A percentile compares a stretch with the other conserved stretches of the same genome.
Conservation (phyloP, 441 rosid genomes). For the Melastoma candidum region DNA sequence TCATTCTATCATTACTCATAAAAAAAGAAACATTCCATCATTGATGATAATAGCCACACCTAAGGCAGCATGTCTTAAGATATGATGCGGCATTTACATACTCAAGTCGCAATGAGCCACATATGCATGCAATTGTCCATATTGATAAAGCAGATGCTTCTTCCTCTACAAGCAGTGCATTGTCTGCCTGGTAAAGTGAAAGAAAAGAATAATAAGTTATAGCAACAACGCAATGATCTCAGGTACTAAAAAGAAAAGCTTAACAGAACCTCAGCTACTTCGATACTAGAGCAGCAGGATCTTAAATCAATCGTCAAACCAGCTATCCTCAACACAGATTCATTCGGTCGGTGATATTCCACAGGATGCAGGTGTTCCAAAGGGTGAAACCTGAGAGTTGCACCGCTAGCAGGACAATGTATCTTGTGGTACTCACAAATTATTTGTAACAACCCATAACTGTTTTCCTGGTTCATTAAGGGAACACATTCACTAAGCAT, state of each 20-base stretch:
- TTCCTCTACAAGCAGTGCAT: slow-evolving; percentile 73
- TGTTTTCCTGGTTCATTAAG: slow-evolving; percentile 47
- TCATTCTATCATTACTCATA: too few relatives aligned
- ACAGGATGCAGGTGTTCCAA: slow-evolving; percentile 84
- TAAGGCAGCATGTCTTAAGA: too few relatives aligned
- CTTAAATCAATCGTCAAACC: slow-evolving; percentile 65
- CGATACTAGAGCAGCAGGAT: slow-evolving; percentile 67
- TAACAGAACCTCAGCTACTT: slow-evolving; percentile 50
- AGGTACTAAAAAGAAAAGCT: too few relatives aligned
- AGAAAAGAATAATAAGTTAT: slow-evolving; percentile 21
- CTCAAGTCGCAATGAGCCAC: slow-evolving; percentile 92
- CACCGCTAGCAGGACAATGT: slow-evolving; percentile 63
- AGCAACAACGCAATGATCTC: too few relatives aligned
- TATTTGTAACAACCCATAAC: slow-evolving; percentile 72
- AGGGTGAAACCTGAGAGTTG: slow-evolving; percentile 73
- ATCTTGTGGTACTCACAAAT: slow-evolving; percentile 68
- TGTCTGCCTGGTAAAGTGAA: slow-evolving; percentile 42
- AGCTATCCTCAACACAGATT: slow-evolving; percentile 39
- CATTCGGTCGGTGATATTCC: slow-evolving; percentile 66
- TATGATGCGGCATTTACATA: slow-evolving; percentile 25
- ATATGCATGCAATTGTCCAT: slow-evolving; percentile 87
- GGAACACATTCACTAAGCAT: slow-evolving; percentile 9
- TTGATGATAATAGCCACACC: too few relatives aligned
- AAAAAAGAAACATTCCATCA: too few relatives aligned
- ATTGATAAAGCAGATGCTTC: slow-evolving; percentile 83